These are phyloP conservation scores for Nicotiana tabacum DNA, from an alignment of 257 asterid genomes.

Conservation along the genomic window DNA sequence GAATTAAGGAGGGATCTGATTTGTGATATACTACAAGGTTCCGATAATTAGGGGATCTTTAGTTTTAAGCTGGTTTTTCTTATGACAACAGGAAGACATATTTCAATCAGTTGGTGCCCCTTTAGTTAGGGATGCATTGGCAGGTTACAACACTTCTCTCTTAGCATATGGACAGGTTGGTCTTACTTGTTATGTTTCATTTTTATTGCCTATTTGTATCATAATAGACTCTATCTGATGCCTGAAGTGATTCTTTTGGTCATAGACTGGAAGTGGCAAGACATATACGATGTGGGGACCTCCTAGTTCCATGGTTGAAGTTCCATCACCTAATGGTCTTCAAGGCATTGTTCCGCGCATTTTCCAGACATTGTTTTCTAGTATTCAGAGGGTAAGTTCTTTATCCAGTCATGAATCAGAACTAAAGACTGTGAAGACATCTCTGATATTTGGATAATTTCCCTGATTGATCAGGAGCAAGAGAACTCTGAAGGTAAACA, in stretches of 20 bases:
- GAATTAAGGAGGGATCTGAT: not conserved
- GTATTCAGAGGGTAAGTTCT: constrained; percentile 62
- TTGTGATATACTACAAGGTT: not conserved
- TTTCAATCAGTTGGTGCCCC: constrained; percentile 73
- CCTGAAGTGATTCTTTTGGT: constrained; percentile 8
- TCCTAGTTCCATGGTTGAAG: constrained; percentile 79
- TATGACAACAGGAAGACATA: constrained; percentile 49
- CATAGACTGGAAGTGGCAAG: constrained; percentile 95
- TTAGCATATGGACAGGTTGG: constrained; percentile 94
- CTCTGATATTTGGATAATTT: not conserved
- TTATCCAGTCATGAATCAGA: not conserved
- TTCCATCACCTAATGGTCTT: constrained; percentile 51
- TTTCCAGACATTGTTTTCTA: constrained; percentile 69
- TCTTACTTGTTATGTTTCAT: not conserved
- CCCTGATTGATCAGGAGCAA: constrained; percentile 49
- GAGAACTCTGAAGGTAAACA: constrained; percentile 59
- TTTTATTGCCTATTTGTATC: not conserved
- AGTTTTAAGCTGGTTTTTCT: not conserved
- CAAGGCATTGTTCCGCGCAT: constrained; percentile 92
- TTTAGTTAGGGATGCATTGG: constrained; percentile 79
- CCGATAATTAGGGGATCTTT: not conserved
- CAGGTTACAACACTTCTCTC: constrained; percentile 84
- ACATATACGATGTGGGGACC: constrained; percentile 98
- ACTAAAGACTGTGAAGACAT: not conserved
- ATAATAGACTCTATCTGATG: constrained; percentile 1